phyloP scores from a whole-genome alignment of 1,284 basidiomycete species.

The Rhodotorula sp. region DNA sequence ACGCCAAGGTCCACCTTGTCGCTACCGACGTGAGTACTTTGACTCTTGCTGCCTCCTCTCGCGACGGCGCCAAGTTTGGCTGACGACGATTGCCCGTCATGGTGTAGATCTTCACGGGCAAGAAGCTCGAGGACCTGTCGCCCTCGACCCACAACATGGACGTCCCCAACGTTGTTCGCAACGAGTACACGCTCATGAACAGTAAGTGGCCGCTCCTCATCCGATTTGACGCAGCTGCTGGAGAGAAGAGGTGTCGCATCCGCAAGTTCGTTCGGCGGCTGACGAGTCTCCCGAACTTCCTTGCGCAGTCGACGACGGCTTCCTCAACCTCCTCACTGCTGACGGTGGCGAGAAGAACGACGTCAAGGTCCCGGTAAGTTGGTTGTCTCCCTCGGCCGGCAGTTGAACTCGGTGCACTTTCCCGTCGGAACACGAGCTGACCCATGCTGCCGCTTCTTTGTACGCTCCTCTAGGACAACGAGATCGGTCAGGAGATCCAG shows the following conservation, averaged over 20 bases:
- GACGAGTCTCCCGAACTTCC: too few relatives aligned
- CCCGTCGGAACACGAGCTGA: neutral
- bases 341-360: constrained; percentile 91
- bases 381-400: neutral
- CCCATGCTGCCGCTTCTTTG: neutral
- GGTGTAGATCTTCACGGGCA: constrained; percentile 84
- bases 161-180: constrained; percentile 88
- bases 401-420: too few relatives aligned
- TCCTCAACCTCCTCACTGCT: constrained; percentile 87
- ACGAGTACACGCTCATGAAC: constrained; percentile 85
- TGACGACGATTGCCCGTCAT: neutral
- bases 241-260: too few relatives aligned
- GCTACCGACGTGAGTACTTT: constrained; percentile 81
- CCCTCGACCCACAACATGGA: constrained; percentile 99
- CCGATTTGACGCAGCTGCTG: too few relatives aligned
- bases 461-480: constrained; percentile 57
- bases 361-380: constrained; percentile 70
- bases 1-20: constrained; percentile 98
- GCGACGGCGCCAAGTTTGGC: neutral
- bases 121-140: constrained; percentile 97
- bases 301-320: constrained; percentile 54
- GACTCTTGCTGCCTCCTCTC: too few relatives aligned
- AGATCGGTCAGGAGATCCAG: constrained; percentile 74
- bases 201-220: constrained; percentile 37
- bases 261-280: too few relatives aligned